Base-by-base conservation (phyloP, 805 yeast species). In the Cyberlindnera bimundalis region DNA sequence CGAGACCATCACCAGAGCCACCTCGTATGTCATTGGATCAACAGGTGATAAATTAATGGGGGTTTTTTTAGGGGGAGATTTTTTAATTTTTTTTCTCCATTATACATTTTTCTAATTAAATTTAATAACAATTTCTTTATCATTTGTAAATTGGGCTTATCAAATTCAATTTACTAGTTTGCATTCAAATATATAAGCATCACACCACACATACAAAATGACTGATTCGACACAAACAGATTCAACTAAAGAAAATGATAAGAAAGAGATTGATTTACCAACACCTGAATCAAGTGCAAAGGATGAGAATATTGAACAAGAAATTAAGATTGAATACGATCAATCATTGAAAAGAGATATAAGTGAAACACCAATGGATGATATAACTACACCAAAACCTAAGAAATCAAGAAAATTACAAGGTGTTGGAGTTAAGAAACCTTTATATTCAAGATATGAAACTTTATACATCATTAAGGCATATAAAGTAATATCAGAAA, bases 371-470 rank as follows among this genome's bases (percentile, higher is more conserved):
- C 30, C 37, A 23, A 19, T 8, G n/a, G 29, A 21, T 13, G 37
- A 35, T 9, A 41, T 31, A 8, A 10, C 35, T 20, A 40, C 45
- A 1, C 48, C 43, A 12, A 37, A 35, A 31, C 42, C 43, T 4
- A 52, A 52, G 29, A 52, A 45, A 32, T 53, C 58, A 12, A 48
- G 57, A 28, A 56, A 53, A 23, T 29, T 46, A 10, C 60, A 56
- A 36, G 58, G 59, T 1, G 51, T 47, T 13, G 60, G 60, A 17
- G 50, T 56, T 7, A 56, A 50, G 35, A 56, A 55, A 31, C 60
- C 59, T 6, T 29, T 55, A 7, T 56, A 56, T 33, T 47, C 60
- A 1, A 44, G 51, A 7, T 56, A 53, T 30, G 60, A 56, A 38
- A 47, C 57, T 1, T 15, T 56, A 10, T 53, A 42, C 34, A 53